Evolutionary conservation across 2,329 filamentous ascomycete species (phyloP), one percentile per base, ranked within the genome.

Genomic region (Fusarium burgessii): DNA sequence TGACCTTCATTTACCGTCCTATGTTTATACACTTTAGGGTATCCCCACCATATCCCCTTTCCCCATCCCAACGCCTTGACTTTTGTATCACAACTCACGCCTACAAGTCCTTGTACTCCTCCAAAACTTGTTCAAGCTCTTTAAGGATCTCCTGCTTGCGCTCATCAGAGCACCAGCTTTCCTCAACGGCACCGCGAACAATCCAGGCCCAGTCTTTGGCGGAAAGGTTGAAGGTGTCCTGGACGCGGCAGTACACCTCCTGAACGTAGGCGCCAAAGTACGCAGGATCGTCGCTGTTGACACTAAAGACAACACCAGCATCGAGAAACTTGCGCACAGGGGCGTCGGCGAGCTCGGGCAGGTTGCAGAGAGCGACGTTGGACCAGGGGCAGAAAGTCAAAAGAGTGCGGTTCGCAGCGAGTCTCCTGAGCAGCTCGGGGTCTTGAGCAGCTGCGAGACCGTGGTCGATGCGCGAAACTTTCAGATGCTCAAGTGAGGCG

Each of bases 251-350:
- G 64, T 77, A 94, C 72, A 94, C 94, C 74, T 92, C 91, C 55
- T 92, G 81, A 57, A 94, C 88, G 78, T 93, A 94, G 0, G 89
- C 90, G 6, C 91, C 91, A 81, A 95, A 94, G 77, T 93, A 93
- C 14, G 90, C 91, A 64, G 91, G 91, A 76, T 93, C 91, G 76
- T 93, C 91, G 71, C 89, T 91, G 79, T 93, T 93, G 78, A 94
- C 88, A 60, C 88, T 91, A 79, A 93, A 93, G 66, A 82, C 85
- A 41, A 93, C 88, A 1, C 90, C 89, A 9, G 82, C 82, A 42
- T 92, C 87, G 23, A 93, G 79, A 72, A 93, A 91, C 56, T 81
- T 82, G 17, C 89, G 83, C 64, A 93, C 85, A 0, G 92, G 91
- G 14, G 84, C 83, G 9, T 79, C 77, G 13, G 68, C 62, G 27